phyloP scores from a whole-genome alignment of 352 stramenopile genomes.

The Phytopythium montanum region DNA sequence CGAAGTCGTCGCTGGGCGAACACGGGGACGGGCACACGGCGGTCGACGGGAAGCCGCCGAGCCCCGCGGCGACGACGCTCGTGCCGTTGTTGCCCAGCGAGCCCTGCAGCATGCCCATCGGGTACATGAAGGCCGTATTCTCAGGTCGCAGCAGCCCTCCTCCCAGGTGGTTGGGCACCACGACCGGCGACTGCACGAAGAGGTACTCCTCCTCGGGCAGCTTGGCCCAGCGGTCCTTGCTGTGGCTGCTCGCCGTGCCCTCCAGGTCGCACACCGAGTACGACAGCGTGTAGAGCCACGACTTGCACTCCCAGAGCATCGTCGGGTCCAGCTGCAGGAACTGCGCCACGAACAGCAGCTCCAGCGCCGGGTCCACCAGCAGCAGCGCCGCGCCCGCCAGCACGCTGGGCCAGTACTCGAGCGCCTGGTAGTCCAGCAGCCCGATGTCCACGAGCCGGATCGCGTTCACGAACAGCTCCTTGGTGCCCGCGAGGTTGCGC shows the following conservation, averaged over 20 bases:
- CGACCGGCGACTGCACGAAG: conserved; percentile 65
- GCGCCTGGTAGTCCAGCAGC: conserved; percentile 73
- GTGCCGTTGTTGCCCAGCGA: conserved; percentile 17
- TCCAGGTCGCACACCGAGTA: conserved; percentile 52
- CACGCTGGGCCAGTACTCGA: conserved; percentile 74
- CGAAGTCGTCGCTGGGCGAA: conserved; percentile 66
- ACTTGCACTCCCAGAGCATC: conserved; percentile 81
- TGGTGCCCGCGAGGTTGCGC: conserved; percentile 55
- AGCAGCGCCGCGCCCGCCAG: conserved; percentile 69
- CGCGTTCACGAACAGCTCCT: conserved; percentile 68
- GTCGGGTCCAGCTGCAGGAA: conserved; percentile 76
- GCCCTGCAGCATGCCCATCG: conserved; percentile 11
- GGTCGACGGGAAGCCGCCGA: conserved; percentile 37
- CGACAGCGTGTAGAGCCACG: conserved; percentile 61
- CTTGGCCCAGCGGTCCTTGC: conserved; percentile 66
- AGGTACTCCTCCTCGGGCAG: conserved; percentile 63
- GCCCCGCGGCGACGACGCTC: conserved; percentile 11
- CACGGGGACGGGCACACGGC: conserved; percentile 34
- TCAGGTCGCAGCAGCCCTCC: conserved; percentile 52
- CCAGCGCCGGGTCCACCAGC: conserved; percentile 58
- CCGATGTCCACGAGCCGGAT: conserved; percentile 70
- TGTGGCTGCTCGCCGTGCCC: conserved; percentile 28
- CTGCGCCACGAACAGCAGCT: conserved; percentile 78
- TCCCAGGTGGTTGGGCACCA: conserved; percentile 57
- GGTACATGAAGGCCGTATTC: conserved; percentile 43